Evolutionary conservation across 1,139 yeast genomes (phyloP), one percentile per base, ranked within the genome.

Genomic region (Kurtzmaniella quercitrusa): DNA sequence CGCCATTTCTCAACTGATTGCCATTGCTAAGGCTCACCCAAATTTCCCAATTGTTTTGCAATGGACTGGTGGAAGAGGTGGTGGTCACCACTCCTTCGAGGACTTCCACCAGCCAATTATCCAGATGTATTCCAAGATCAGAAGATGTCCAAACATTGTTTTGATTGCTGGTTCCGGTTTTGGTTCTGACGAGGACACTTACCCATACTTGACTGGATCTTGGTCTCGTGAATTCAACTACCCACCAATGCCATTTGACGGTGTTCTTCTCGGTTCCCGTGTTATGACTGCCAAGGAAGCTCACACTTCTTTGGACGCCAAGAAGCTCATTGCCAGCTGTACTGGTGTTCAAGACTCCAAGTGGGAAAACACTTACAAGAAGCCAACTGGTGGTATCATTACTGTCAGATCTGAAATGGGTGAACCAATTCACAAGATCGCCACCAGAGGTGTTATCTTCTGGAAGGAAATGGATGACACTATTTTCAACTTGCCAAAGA

Each of bases 1-100:
- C 53, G 88, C 97, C 38, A 89, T 93, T 56, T 76, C 82, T 51
- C 94, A 86, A 65, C 88, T 83, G 51, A 82, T 93, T 56, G 71
- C 84, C 47, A 93, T 93, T 61, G 98, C 99, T 41, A 89, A 88
- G 64, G 91, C 95, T 42, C 95, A 91, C 69, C 98, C 98, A 54
- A 71, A 65, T 48, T 93, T 94, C 89, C 98, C 98, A 52, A 88
- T 93, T 59, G 91, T 93, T 45, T 74, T 93, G 57, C 98, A 93
- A 76, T 93, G 99, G 99, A 93, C 99, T 50, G 98, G 98, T 78
- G 99, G 99, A 66, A 91, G 99, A 80, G 99, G 97, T 73, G 99
- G 99, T 78, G 99, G 99, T 61, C 99, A 93, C 66, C 99, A 93
- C 69, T 91, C 98, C 45, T 93, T 83, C 62, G 99, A 93, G 76